Percentiles rank a stretch among this genome's conserved stretches.
These are phyloP conservation scores for Candida insectorum DNA, from an alignment of 805 yeast species.

Conservation along the genomic window DNA sequence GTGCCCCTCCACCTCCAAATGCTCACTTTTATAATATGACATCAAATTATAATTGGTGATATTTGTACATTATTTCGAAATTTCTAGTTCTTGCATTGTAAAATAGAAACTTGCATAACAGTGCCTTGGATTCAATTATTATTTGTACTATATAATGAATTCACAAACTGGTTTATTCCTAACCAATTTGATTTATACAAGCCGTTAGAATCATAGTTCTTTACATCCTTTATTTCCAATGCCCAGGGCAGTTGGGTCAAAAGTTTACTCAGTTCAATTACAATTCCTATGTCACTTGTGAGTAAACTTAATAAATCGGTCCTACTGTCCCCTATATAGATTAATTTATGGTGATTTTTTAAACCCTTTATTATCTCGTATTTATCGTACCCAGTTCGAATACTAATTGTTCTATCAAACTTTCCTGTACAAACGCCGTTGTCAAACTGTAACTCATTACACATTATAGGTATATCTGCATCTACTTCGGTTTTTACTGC, in stretches of 20 bases:
- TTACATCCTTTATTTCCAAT: slow-evolving; percentile 2
- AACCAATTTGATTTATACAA: slow-evolving; percentile 4
- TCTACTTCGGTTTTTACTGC: slow-evolving; percentile 14
- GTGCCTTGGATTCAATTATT: too few relatives aligned
- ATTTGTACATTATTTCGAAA: too few relatives aligned
- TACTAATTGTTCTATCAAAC: slow-evolving; percentile 15
- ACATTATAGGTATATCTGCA: slow-evolving; percentile 23
- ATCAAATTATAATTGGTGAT: too few relatives aligned
- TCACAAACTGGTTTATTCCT: too few relatives aligned
- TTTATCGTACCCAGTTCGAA: slow-evolving; percentile 59
- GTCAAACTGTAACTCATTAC: slow-evolving; percentile 48
- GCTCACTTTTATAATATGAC: too few relatives aligned
- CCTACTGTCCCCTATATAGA: slow-evolving; percentile 61
- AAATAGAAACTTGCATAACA: too few relatives aligned
- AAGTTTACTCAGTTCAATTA: slow-evolving; percentile 41
- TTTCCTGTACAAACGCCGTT: slow-evolving; percentile 24
- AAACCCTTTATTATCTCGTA: slow-evolving; percentile 17
- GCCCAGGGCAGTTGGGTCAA: slow-evolving; percentile 14
- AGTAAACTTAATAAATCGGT: slow-evolving; percentile 55
- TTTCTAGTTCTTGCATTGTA: too few relatives aligned
- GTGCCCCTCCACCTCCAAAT: too few relatives aligned
- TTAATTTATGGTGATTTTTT: slow-evolving; percentile 15
- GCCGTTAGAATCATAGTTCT: slow-evolving; percentile 1
- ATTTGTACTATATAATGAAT: too few relatives aligned
- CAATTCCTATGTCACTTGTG: slow-evolving; percentile 45